Conservation (phyloP, 441 rosid genomes). For the Melastoma candidum region DNA sequence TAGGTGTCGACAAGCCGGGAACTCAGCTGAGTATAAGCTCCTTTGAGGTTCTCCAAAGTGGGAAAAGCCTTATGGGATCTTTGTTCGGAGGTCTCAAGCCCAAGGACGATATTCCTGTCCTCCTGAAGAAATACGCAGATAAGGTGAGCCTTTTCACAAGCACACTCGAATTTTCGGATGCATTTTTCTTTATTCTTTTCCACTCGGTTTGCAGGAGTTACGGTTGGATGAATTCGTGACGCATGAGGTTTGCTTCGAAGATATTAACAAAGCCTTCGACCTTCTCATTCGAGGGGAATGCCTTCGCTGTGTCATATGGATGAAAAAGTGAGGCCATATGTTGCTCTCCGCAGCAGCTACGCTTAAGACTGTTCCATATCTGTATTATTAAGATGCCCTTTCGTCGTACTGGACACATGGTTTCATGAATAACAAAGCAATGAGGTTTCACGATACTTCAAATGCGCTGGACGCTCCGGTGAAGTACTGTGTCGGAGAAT, state of each 20-base stretch:
- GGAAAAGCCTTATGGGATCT: slow-evolving; percentile 49
- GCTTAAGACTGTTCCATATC: neutral
- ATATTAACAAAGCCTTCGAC: slow-evolving; percentile 63
- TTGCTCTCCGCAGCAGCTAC: neutral
- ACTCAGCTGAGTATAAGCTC: slow-evolving; percentile 34
- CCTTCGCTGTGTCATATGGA: slow-evolving; percentile 71
- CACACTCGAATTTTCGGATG: neutral
- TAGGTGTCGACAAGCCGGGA: slow-evolving; percentile 69
- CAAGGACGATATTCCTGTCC: slow-evolving; percentile 66
- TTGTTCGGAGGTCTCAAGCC: slow-evolving; percentile 80
- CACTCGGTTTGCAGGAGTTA: slow-evolving; percentile 36
- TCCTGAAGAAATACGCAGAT: slow-evolving; percentile 49
- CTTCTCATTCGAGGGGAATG: slow-evolving; percentile 46
- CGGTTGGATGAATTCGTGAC: slow-evolving; percentile 68
- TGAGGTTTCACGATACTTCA: slow-evolving; percentile 26
- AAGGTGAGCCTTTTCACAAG: slow-evolving; percentile 27
- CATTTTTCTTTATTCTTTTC: neutral
- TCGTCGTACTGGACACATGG: too few species aligned
- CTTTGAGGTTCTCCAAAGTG: slow-evolving; percentile 41
- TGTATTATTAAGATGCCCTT: too few species aligned
- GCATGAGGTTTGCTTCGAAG: slow-evolving; percentile 61
- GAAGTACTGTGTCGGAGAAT: slow-evolving; percentile 29
- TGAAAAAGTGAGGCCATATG: slow-evolving; percentile 27
- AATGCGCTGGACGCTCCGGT: slow-evolving; percentile 47
- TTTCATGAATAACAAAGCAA: neutral